These are phyloP conservation scores for Leccinum subrobustum DNA, from an alignment of 1,284 basidiomycete genomes.

Conservation along the genomic window DNA sequence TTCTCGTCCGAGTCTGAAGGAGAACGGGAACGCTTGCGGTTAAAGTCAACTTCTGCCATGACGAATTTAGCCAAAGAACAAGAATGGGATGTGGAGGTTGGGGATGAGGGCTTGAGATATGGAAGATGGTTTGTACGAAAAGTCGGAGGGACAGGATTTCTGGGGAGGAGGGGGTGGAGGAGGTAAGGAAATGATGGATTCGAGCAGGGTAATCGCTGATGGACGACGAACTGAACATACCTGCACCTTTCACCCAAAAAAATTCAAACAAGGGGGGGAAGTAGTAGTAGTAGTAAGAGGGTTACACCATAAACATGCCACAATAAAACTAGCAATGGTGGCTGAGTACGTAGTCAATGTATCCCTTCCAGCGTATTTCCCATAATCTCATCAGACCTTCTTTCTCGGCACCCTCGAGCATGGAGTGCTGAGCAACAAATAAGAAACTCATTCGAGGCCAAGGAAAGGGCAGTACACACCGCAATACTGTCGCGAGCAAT, in stretches of 20 bases:
- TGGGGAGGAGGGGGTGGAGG: conserved; percentile 33
- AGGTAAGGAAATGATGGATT: conserved; percentile 36
- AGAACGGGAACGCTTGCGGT: conserved; percentile 81
- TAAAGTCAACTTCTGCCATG: conserved; percentile 80
- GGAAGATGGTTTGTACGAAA: conserved; percentile 43
- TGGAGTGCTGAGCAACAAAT: conserved; percentile 46
- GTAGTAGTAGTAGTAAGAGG: neutral
- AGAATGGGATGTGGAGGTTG: conserved; percentile 42
- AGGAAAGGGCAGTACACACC: conserved; percentile 36
- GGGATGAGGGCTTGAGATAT: conserved; percentile 38
- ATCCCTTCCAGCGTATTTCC: conserved; percentile 54
- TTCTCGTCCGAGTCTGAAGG: conserved; percentile 78
- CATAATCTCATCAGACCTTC: conserved; percentile 42
- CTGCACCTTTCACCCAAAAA: conserved; percentile 12
- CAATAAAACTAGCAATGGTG: conserved; percentile 12
- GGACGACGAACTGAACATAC: conserved; percentile 29
- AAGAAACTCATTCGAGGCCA: neutral
- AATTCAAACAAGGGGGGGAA: neutral
- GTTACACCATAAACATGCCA: conserved; percentile 25
- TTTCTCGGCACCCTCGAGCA: conserved; percentile 50
- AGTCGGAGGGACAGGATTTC: conserved; percentile 29
- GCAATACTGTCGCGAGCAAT: conserved; percentile 64
- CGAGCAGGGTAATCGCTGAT: conserved; percentile 34
- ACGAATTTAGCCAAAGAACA: conserved; percentile 54
- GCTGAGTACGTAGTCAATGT: conserved; percentile 30